These are phyloP conservation scores for Teunomyces panamensis DNA, from an alignment of 805 yeast species.

Conservation along the genomic window DNA sequence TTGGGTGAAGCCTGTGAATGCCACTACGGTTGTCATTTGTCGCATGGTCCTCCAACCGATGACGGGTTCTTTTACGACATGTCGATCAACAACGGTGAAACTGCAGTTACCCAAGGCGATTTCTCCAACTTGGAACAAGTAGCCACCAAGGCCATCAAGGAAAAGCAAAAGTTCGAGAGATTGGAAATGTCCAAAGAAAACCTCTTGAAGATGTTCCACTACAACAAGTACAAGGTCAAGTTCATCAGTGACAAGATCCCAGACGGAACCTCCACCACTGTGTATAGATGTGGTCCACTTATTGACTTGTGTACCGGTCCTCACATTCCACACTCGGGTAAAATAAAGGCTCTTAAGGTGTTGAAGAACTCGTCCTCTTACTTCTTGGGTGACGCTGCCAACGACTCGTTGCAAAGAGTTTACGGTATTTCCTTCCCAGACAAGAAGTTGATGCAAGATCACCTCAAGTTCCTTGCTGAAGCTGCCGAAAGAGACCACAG, in stretches of 20 bases:
- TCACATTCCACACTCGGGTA: slow-evolving; percentile 96
- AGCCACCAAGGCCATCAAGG: slow-evolving; percentile 86
- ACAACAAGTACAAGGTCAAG: slow-evolving; percentile 93
- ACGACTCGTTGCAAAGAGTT: slow-evolving; percentile 94
- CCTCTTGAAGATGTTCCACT: slow-evolving; percentile 85
- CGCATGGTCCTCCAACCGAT: slow-evolving; percentile 90
- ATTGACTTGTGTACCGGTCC: slow-evolving; percentile 98
- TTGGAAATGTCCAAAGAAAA: slow-evolving; percentile 90
- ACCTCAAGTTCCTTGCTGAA: slow-evolving; percentile 89
- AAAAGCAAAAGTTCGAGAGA: slow-evolving; percentile 93
- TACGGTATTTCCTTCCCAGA: slow-evolving; percentile 99
- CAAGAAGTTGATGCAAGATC: slow-evolving; percentile 92
- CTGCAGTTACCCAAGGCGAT: slow-evolving; percentile 75
- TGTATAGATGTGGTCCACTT: slow-evolving; percentile 95
- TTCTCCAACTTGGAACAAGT: slow-evolving; percentile 81
- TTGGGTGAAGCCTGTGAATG: slow-evolving; percentile 98
- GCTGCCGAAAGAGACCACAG: slow-evolving; percentile 96
- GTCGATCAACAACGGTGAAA: slow-evolving; percentile 69
- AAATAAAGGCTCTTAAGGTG: slow-evolving; percentile 89
- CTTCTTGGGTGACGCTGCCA: slow-evolving; percentile 87
- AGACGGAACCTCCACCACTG: slow-evolving; percentile 94
- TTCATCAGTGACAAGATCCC: slow-evolving; percentile 86
- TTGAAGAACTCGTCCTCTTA: slow-evolving; percentile 95
- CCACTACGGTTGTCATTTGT: slow-evolving; percentile 88
- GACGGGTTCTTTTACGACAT: slow-evolving; percentile 98